Conservation (phyloP, 2,329 filamentous ascomycete genomes). For the Arthroderma sp. region DNA sequence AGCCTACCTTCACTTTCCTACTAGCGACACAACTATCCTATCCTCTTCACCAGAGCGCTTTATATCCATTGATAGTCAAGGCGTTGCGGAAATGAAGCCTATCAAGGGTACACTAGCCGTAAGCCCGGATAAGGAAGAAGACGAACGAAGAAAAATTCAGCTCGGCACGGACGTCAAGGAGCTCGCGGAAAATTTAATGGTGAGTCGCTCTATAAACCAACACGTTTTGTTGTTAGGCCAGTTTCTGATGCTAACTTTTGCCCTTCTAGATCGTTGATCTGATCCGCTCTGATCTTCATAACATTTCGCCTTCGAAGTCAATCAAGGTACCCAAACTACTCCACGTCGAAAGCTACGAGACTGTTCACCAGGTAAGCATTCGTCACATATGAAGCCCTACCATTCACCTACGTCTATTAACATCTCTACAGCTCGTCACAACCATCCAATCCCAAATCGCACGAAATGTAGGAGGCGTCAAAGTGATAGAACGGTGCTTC, state of each 20-base stretch:
- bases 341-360: slow-evolving; percentile 79
- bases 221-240: background rate
- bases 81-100: slow-evolving; percentile 54
- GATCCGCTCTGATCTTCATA: slow-evolving; percentile 83
- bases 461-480: slow-evolving; percentile 8
- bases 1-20: slow-evolving; percentile 60
- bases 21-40: slow-evolving; percentile 49
- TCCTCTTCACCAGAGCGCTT: slow-evolving; percentile 85
- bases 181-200: slow-evolving; percentile 88
- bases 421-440: slow-evolving; percentile 7
- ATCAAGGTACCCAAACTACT: slow-evolving; percentile 68
- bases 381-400: slow-evolving; percentile 39
- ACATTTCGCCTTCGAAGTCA: slow-evolving; percentile 61
- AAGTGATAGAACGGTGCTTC: slow-evolving; percentile 26
- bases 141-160: slow-evolving; percentile 46
- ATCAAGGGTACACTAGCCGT: slow-evolving; percentile 97
- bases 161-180: slow-evolving; percentile 76
- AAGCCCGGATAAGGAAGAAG: slow-evolving; percentile 51
- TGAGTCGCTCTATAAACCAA: background rate
- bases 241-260: background rate
- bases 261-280: slow-evolving; percentile 61
- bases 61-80: slow-evolving; percentile 49
- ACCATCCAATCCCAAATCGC: slow-evolving; percentile 11
- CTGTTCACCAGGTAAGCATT: slow-evolving; percentile 66
- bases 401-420: background rate